phyloP scores from a whole-genome alignment of 352 stramenopile species.

The Thraustochytrium sp. region DNA sequence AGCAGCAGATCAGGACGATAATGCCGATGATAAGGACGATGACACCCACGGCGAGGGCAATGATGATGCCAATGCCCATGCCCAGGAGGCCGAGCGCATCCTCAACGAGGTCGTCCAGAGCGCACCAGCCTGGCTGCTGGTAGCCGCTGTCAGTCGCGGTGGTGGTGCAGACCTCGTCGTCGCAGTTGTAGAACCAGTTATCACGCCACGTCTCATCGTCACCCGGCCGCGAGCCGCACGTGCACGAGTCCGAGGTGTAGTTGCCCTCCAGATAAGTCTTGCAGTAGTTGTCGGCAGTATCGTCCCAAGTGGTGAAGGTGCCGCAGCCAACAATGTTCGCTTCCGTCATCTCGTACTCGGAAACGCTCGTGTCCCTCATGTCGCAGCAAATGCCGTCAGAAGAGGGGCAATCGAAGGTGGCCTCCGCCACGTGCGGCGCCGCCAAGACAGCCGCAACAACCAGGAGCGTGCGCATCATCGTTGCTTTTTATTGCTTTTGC shows the following conservation, averaged over 20 bases:
- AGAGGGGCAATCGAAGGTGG: too few relatives aligned
- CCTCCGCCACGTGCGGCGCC: too few relatives aligned
- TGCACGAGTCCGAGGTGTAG: not conserved
- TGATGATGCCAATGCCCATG: not conserved
- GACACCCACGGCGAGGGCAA: not conserved
- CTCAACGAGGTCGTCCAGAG: not conserved
- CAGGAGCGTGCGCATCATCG: too few relatives aligned
- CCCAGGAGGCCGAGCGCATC: not conserved
- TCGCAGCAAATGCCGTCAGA: too few relatives aligned
- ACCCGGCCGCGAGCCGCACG: not conserved
- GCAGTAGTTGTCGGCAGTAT: too few relatives aligned
- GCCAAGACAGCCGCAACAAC: too few relatives aligned
- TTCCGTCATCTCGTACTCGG: too few relatives aligned
- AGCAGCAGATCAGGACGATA: not conserved
- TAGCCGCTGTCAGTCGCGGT: not conserved
- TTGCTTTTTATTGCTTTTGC: too few relatives aligned
- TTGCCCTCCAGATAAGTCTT: not conserved
- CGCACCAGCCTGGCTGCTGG: not conserved
- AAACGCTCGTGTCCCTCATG: too few relatives aligned
- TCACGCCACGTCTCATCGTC: not conserved
- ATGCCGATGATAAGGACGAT: not conserved
- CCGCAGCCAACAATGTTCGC: too few relatives aligned
- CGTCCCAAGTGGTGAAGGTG: too few relatives aligned
- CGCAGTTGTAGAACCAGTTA: not conserved
- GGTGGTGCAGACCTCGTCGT: not conserved